A percentile compares a stretch with the other conserved stretches of the same genome.
These are phyloP conservation scores for Tuber melanosporum DNA, from an alignment of 495 filamentous ascomycete genomes.

Conservation along the genomic window DNA sequence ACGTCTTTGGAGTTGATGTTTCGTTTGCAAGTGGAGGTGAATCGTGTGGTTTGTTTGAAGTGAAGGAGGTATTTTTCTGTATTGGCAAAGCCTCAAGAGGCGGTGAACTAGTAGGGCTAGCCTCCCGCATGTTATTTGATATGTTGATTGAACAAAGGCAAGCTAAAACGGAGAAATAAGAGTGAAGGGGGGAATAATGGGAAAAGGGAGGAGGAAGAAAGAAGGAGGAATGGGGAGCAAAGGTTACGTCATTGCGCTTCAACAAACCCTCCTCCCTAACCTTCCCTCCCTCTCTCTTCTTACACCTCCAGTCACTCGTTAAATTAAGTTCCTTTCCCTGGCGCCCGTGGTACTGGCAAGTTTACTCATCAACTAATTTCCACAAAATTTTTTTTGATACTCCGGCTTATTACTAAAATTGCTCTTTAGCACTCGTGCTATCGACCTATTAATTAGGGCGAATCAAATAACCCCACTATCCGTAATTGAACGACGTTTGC, in stretches of 20 bases:
- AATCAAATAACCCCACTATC: background rate
- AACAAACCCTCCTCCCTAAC: background rate
- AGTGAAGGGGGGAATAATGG: background rate
- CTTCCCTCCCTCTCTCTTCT: background rate
- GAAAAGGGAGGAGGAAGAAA: background rate
- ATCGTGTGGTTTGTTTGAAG: slow-evolving; percentile 16
- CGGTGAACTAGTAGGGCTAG: slow-evolving; percentile 13
- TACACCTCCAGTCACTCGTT: background rate
- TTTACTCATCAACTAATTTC: background rate
- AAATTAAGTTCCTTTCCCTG: background rate
- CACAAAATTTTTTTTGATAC: background rate
- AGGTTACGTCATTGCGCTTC: background rate
- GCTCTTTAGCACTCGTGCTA: background rate
- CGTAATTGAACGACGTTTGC: no score
- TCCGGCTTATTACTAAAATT: background rate
- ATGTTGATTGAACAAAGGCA: background rate
- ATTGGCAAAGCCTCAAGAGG: slow-evolving; percentile 22
- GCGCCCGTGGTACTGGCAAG: background rate
- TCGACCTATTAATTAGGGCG: background rate
- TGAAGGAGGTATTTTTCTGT: slow-evolving; percentile 14
- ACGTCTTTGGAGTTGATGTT: slow-evolving; percentile 22
- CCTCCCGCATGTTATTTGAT: slow-evolving; percentile 14
- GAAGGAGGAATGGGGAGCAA: background rate
- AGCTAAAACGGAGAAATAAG: background rate
- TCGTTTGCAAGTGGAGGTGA: slow-evolving; percentile 27